These are phyloP conservation scores for Colletotrichum destructivum DNA, from an alignment of 2,329 filamentous ascomycete genomes.

Conservation along the genomic window DNA sequence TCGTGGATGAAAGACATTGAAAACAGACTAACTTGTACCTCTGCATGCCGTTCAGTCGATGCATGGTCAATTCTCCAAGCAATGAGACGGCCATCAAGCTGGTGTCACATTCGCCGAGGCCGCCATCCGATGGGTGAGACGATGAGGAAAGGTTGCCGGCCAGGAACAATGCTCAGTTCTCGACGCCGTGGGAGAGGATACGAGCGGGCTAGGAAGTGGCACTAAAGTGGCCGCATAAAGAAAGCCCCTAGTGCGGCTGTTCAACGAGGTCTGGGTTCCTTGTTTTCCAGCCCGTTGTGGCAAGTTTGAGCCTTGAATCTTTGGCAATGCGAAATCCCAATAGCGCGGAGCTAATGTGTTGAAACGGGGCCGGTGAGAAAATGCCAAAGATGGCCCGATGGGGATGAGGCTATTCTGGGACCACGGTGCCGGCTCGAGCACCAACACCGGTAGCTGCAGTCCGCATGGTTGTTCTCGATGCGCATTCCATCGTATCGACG, in stretches of 20 bases:
- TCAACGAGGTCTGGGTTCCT: conserved; percentile 3
- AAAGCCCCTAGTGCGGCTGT: background rate
- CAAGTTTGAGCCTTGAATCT: conserved; percentile 23
- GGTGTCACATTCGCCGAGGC: background rate
- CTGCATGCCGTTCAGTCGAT: background rate
- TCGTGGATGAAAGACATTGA: background rate
- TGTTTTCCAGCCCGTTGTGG: conserved; percentile 23
- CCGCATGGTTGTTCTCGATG: conserved; percentile 2
- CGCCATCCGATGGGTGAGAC: background rate
- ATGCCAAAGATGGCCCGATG: background rate
- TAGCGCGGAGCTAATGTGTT: conserved; percentile 10
- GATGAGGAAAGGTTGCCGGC: background rate
- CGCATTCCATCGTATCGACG: background rate
- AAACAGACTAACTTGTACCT: background rate
- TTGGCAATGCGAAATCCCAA: conserved; percentile 14
- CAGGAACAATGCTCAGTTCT: background rate
- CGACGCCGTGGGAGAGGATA: background rate
- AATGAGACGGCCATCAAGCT: too few relatives aligned
- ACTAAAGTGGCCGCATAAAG: background rate
- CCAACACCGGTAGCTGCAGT: conserved; percentile 15
- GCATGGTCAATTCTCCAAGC: too few relatives aligned
- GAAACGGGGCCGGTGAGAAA: conserved; percentile 19
- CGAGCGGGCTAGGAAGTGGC: background rate
- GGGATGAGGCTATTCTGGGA: conserved; percentile 28
- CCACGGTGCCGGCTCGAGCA: conserved; percentile 17